phyloP scores from a whole-genome alignment of 805 yeast genomes.

The Lipomyces spencermartinsiae region DNA sequence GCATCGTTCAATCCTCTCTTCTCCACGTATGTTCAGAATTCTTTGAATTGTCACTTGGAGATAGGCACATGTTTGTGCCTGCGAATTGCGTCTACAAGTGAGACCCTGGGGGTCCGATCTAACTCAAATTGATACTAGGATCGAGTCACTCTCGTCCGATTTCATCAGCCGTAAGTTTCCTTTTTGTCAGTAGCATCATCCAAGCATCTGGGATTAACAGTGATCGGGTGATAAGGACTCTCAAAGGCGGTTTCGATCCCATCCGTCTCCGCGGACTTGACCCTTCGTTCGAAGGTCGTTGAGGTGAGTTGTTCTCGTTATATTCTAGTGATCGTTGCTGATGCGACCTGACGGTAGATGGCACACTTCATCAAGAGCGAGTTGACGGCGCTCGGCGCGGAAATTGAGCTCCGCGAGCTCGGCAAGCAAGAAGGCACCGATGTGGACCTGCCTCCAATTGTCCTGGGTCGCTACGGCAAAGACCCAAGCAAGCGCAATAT shows the following conservation, averaged over 20 bases:
- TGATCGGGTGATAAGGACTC: constrained; percentile 52
- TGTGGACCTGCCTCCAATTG: constrained; percentile 88
- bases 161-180: constrained; percentile 27
- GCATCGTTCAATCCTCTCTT: constrained; percentile 27
- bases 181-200: neutral
- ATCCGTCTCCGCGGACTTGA: constrained; percentile 91
- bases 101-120: neutral
- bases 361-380: constrained; percentile 79
- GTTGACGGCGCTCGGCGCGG: constrained; percentile 74
- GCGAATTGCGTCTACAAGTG: no score
- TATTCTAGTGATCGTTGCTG: neutral
- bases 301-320: constrained; percentile 45
- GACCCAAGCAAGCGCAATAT: constrained; percentile 87
- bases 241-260: constrained; percentile 90
- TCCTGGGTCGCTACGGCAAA: constrained; percentile 84
- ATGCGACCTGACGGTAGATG: constrained; percentile 53
- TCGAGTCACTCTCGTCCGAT: constrained; percentile 31
- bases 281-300: constrained; percentile 85
- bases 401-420: constrained; percentile 76
- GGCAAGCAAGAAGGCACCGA: constrained; percentile 75
- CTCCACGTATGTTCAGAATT: constrained; percentile 22
- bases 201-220: neutral
- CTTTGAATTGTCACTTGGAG: neutral
- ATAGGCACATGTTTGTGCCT: neutral
- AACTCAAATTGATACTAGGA: constrained; percentile 17